Percentiles rank a stretch among this genome's conserved stretches.
Conservation (phyloP, 140 eudicot genomes). For the Flaveria floridana region DNA sequence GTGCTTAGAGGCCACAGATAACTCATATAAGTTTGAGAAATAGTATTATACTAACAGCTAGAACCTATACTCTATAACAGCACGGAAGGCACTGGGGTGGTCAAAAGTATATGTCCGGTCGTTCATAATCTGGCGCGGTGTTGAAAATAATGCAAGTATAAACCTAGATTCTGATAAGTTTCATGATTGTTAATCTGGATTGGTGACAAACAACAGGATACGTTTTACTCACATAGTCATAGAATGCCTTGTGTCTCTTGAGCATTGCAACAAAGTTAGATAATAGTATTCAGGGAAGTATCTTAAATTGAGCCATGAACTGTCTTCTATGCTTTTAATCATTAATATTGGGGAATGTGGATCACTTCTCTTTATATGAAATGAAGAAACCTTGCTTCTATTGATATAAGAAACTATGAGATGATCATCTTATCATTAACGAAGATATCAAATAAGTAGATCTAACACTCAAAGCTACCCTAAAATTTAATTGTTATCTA, state of each 20-base stretch:
- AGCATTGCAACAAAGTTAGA: neutral
- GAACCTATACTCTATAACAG: neutral
- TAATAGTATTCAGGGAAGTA: conserved; percentile 6
- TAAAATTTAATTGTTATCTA: no score
- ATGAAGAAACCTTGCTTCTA: conserved; percentile 12
- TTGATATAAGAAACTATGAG: conserved; percentile 8
- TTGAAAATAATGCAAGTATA: neutral
- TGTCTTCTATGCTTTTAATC: neutral
- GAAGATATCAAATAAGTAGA: no score
- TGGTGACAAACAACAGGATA: neutral
- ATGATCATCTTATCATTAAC: neutral
- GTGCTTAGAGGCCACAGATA: neutral
- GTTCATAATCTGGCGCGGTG: neutral
- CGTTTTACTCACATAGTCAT: neutral
- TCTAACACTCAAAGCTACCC: no score
- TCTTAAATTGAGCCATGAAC: neutral
- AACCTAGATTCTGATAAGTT: neutral
- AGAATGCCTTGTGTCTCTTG: neutral
- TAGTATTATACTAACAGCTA: neutral
- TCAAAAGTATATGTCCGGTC: neutral
- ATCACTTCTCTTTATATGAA: neutral
- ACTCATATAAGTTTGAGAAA: conserved; percentile 1
- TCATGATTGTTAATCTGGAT: neutral
- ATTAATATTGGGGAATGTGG: neutral
- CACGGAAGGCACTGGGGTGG: neutral